Base-by-base conservation (phyloP, 2,329 filamentous ascomycete genomes). In the Fusarium sp. region DNA sequence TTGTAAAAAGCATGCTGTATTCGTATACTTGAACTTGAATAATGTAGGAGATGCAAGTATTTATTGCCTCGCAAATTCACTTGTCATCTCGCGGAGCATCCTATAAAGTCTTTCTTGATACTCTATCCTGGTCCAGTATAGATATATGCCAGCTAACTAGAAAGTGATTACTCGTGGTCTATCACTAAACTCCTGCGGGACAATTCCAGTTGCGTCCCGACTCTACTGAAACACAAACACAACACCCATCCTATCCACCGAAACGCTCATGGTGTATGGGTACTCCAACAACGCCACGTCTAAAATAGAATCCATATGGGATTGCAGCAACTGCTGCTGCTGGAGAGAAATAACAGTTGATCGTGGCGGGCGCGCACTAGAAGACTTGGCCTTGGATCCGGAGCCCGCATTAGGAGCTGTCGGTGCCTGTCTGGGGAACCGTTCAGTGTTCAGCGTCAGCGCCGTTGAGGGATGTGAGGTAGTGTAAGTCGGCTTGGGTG, bases 211-310 rank as follows among this genome's bases (percentile, higher is more conserved):
- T 54, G 49, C 46, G 39, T 51, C 43, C 48, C 63, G 56, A 40
- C n/a, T 69, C 71, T 78, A 86, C 70, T 84, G 82, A 75, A 90
- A 97, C 52, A 97, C 89, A 83, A 96, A 97, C 44, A 98, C 89
- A 76, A 95, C 90, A 1, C 96, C 96, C 38, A 90, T 92, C 71
- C 95, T 85, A 82, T 99, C 96, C 53, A 91, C 94, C 69, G 92
- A 96, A 48, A 98, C 85, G 32, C 94, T 91, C 93, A 98, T 97
- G 6, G 91, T 91, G 77, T 97, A 97, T 23, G 96, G 96, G 67
- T 88, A 85, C 81, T 97, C 93, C 70, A 99, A 78, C 74, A 98
- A 81, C n/a, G 91, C 91, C 69, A 97, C 89, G 79, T 98, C 95
- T 74, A 92, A 86, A 60, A 99, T 89, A 5, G 89, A 89, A 79